A percentile compares a stretch with the other conserved stretches of the same genome.
Conservation (phyloP, 176 grass and related monocot species). For the Oryza brachyantha region DNA sequence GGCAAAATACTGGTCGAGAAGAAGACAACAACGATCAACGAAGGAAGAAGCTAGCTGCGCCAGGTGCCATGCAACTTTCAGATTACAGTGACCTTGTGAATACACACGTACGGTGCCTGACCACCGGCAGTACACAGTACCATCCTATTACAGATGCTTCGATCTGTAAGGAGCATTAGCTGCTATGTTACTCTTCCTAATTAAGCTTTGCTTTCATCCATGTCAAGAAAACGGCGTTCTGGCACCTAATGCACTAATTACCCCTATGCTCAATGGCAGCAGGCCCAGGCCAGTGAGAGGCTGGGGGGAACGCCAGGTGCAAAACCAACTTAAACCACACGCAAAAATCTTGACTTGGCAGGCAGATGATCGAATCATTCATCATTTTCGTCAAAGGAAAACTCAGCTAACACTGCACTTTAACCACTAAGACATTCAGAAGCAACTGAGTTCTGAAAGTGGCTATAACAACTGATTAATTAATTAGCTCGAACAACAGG, state of each 20-base stretch:
- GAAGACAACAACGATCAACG: too few relatives aligned
- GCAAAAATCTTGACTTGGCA: slow-evolving; percentile 13
- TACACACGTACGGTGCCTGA: background rate
- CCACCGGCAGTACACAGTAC: background rate
- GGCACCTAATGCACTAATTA: slow-evolving; percentile 17
- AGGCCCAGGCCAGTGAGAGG: background rate
- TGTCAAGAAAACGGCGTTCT: slow-evolving; percentile 17
- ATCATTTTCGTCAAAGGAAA: background rate
- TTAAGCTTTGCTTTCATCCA: slow-evolving; percentile 28
- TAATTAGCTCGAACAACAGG: slow-evolving; percentile 7
- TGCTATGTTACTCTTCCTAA: slow-evolving; percentile 11
- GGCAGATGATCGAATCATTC: background rate
- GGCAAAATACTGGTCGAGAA: background rate
- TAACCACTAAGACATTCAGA: background rate
- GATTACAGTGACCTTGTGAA: background rate
- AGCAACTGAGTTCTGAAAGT: background rate
- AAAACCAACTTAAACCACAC: slow-evolving; percentile 9
- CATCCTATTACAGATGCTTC: background rate
- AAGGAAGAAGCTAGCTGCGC: background rate
- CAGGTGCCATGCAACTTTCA: background rate
- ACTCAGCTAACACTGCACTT: background rate
- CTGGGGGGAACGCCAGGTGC: slow-evolving; percentile 6
- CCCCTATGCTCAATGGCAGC: slow-evolving; percentile 9
- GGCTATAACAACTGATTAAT: background rate
- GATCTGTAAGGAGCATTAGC: slow-evolving; percentile 1